Base-by-base conservation (phyloP, 169 alveolate genomes). In the Plasmodium falciparum region DNA sequence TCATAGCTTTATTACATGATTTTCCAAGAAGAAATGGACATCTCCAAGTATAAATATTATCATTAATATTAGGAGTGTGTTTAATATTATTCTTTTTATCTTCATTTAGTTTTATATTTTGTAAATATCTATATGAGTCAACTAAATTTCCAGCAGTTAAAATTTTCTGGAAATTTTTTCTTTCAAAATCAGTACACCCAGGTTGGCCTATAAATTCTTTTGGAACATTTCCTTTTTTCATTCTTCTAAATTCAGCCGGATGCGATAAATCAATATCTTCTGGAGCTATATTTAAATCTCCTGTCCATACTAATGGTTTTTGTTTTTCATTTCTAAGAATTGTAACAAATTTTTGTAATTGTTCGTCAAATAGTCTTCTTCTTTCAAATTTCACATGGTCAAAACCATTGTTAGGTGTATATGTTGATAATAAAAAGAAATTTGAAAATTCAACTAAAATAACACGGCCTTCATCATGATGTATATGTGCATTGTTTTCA, bases 191-290 rank as follows among this genome's bases (percentile, higher is more conserved):
- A 6, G 91, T 83, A 72, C 91, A 83, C 1, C 91, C 91, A 5
- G 91, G 91, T 54, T 83, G 91, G 1, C 91, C 91, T 12, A 83
- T 52, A 61, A 33, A 70, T 50, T 83, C 91, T 54, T 83, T 83
- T 6, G 85, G 91, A 5, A 83, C 91, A 54, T 83, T 67, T n/a
- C 85, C 85, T 54, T 83, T 83, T 69, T 69, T 83, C 85, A 83
- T 83, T 67, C 50, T 83, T 69, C 91, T n/a, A 26, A 83, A 83
- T 20, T 83, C 91, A 17, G 62, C 74, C 9, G 91, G 91, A 61
- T 83, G 91, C 1, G 91, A 83, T 26, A 83, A 52, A 29, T 83
- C 91, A 0, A 69, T 69, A 58, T 83, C 91, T 69, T 83, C 91
- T 22, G 91, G 91, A 13, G 91, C 91, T 12, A 83, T 83, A 39